Conservation (phyloP, 2,329 filamentous ascomycete species). For the Sporothrix euskadiensis region DNA sequence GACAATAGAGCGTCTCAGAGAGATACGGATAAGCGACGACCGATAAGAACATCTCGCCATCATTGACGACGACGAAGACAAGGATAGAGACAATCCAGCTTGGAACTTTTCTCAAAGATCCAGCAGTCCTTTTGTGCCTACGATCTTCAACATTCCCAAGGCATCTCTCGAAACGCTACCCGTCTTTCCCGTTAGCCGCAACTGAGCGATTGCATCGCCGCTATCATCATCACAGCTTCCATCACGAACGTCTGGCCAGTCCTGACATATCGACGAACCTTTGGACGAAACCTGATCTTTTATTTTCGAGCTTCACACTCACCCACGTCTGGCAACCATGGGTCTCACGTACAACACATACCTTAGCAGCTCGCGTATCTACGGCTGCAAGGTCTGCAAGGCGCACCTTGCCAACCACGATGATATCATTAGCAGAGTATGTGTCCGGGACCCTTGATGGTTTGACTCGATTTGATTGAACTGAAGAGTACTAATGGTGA, state of each 20-base stretch:
- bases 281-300: not conserved
- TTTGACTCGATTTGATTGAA: not conserved
- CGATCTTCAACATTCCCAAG: not conserved
- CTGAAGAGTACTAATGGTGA: not conserved
- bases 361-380: conserved; percentile 81
- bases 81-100: too few species aligned
- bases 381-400: conserved; percentile 93
- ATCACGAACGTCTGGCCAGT: not conserved
- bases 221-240: not conserved
- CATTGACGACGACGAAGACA: not conserved
- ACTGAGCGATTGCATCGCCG: not conserved
- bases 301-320: not conserved
- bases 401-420: conserved; percentile 93
- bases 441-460: conserved; percentile 38
- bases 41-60: conserved; percentile 14
- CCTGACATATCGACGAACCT: not conserved
- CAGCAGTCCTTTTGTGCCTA: not conserved
- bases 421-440: conserved; percentile 89
- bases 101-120: not conserved
- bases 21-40: conserved; percentile 9
- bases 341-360: conserved; percentile 91
- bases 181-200: not conserved
- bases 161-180: not conserved
- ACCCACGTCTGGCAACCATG: conserved; percentile 53
- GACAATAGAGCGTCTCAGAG: not conserved